Base-by-base conservation (phyloP, 306 rosid genomes). In the Vigna trinervia region DNA sequence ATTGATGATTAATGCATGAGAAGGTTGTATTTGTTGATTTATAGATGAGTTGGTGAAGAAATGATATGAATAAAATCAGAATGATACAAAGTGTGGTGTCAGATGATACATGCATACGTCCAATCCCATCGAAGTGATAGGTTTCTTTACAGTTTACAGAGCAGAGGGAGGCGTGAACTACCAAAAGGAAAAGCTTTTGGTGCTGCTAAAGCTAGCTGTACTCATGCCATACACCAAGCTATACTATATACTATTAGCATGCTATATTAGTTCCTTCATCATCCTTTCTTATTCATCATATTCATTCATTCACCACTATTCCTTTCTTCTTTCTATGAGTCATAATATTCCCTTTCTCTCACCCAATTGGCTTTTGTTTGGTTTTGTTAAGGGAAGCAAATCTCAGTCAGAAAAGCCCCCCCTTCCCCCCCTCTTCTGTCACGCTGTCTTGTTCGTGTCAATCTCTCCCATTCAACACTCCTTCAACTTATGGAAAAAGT, bases 371-470 rank as follows among this genome's bases (percentile, higher is more conserved):
- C 77, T 80, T 64, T 86, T 83, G 85, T 79, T 88, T 87, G 84
- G 84, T 88, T 88, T 87, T 83, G 87, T 87, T 80, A 82, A 78
- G 88, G 83, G 89, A 78, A 82, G 81, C 85, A 87, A 88, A 87
- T 88, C 91, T 82, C 72, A 89, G 95, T 91, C 92, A 88, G 96
- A 84, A 64, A 54, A 59, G 83, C 79, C 82, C 81, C 78, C 71
- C 5, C 60, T 50, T 8, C 6, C 73, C 52, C 85, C 14, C 30
- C 72, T 76, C 85, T 76, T 62, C 86, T 76, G 54, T 69, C 77
- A 63, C 81, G 80, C 71, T 84, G 98, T 88, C 77, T 94, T 88
- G 98, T 93, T 88, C 0, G 61, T 85, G 90, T 94, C 97, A 91
- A 91, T 83, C 89, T 60, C 22, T 76, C 74, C 75, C 30, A 17